Conservation (phyloP, 805 yeast species). For the Geotrichum ghanense region DNA sequence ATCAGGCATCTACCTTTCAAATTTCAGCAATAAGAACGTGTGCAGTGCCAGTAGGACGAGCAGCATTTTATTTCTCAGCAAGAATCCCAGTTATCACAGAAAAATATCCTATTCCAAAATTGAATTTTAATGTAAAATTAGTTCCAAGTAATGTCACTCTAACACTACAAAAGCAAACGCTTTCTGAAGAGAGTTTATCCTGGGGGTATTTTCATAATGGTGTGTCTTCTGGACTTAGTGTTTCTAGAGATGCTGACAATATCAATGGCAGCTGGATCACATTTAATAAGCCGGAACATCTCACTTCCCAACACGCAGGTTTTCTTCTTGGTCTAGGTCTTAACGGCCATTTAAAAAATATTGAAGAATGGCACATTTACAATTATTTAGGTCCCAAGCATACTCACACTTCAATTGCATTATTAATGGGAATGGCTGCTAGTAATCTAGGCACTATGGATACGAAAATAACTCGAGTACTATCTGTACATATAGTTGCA, state of each 20-base stretch:
- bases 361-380: slow-evolving; percentile 96
- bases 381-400: slow-evolving; percentile 88
- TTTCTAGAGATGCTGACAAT: slow-evolving; percentile 56
- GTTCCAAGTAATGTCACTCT: slow-evolving; percentile 59
- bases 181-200: slow-evolving; percentile 39
- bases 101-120: slow-evolving; percentile 63
- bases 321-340: slow-evolving; percentile 85
- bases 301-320: slow-evolving; percentile 86
- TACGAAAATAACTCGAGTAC: slow-evolving; percentile 73
- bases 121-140: slow-evolving; percentile 57
- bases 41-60: slow-evolving; percentile 68
- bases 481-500: slow-evolving; percentile 89
- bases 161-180: slow-evolving; percentile 40
- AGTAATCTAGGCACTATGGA: slow-evolving; percentile 77
- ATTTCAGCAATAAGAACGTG: slow-evolving; percentile 60
- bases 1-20: slow-evolving; percentile 47
- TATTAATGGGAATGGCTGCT: slow-evolving; percentile 87
- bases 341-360: slow-evolving; percentile 69
- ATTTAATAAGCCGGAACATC: slow-evolving; percentile 63
- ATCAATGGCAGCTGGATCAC: slow-evolving; percentile 87
- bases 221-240: slow-evolving; percentile 71
- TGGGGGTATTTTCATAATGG: slow-evolving; percentile 96
- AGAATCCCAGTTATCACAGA: slow-evolving; percentile 76
- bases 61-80: slow-evolving; percentile 57
- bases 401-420: slow-evolving; percentile 71